Evolutionary conservation across 768 basidiomycete species (phyloP), one percentile per base, ranked within the genome.

Genomic region (Inosperma sp.): DNA sequence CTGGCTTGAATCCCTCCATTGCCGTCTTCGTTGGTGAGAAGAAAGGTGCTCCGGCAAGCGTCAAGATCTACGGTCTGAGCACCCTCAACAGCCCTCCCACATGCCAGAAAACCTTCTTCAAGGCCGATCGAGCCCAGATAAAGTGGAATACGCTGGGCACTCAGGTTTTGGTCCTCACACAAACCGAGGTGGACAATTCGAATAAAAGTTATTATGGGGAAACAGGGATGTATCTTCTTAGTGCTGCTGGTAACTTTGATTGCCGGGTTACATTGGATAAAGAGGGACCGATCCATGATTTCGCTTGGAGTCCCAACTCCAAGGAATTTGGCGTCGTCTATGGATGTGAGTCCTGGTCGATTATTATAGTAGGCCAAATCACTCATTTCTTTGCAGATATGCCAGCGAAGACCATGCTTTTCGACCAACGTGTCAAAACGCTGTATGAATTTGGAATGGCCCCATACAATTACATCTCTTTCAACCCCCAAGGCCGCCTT

Each of bases 191-290:
- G 47, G 95, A 99, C 63, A 91, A 90, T 65, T 86, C 90, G 39
- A 95, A 95, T 68, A 96, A 90, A 79, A 93, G 86, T 61, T 99
- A 99, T 68, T 99, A 98, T 58, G 96, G 96, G 48, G 95, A 98
- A 74, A 96, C 94, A 2, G 90, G 91, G 46, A 73, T 99, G 62
- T 97, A 95, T 70, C 78, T 97, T 12, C 80, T 98, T 55, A 93
- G 86, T 56, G 83, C 93, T 14, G 86, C 91, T 7, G 94, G 95
- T 13, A 89, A 92, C 59, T 97, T 93, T 59, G 94, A 97, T 64
- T 92, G 90, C 63, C 78, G 92, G 23, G 88, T 98, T 22, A 72
- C 77, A 1, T 72, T 90, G 59, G 93, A 96, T 71, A 97, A 96
- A 73, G 95, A 98, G 54, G 96, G 96, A 1, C 93, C 93, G 1